Conservation (phyloP, 352 stramenopile genomes). For the Globisporangium echinulatum region DNA sequence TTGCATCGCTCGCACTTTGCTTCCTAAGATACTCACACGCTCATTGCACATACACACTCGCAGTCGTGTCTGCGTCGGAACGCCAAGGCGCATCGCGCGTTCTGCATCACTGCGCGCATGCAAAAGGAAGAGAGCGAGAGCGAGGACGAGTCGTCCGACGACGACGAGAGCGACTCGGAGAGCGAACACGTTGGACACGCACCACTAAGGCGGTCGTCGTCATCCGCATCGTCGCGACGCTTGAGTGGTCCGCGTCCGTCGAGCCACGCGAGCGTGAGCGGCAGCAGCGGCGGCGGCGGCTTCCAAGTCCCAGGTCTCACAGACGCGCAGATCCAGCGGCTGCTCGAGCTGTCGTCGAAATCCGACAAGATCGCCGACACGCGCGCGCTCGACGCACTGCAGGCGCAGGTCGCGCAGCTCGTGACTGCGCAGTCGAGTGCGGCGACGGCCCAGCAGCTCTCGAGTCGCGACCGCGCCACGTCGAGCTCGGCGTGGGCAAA, state of each 20-base stretch:
- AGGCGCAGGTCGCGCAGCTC: conserved; percentile 71
- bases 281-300: neutral
- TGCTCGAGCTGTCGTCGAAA: conserved; percentile 60
- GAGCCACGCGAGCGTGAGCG: neutral
- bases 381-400: conserved; percentile 50
- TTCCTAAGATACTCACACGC: neutral
- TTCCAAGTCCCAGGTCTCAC: conserved; percentile 53
- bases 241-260: neutral
- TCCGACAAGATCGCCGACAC: conserved; percentile 37
- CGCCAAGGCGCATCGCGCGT: conserved; percentile 56
- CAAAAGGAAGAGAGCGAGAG: conserved; percentile 51
- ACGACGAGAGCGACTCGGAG: conserved; percentile 74
- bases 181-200: conserved; percentile 35
- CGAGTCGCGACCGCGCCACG: conserved; percentile 19
- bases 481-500: conserved; percentile 39
- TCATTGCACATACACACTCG: too few species aligned
- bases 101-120: conserved; percentile 61
- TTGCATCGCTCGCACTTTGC: neutral
- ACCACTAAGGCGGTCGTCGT: conserved; percentile 5
- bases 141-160: conserved; percentile 46
- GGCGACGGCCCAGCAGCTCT: conserved; percentile 15
- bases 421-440: conserved; percentile 32
- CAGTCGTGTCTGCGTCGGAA: conserved; percentile 54
- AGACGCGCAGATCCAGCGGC: conserved; percentile 52
- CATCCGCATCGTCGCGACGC: conserved; percentile 13